Base-by-base conservation (phyloP, 1,284 basidiomycete species). In the Rhodotorula sp. region DNA sequence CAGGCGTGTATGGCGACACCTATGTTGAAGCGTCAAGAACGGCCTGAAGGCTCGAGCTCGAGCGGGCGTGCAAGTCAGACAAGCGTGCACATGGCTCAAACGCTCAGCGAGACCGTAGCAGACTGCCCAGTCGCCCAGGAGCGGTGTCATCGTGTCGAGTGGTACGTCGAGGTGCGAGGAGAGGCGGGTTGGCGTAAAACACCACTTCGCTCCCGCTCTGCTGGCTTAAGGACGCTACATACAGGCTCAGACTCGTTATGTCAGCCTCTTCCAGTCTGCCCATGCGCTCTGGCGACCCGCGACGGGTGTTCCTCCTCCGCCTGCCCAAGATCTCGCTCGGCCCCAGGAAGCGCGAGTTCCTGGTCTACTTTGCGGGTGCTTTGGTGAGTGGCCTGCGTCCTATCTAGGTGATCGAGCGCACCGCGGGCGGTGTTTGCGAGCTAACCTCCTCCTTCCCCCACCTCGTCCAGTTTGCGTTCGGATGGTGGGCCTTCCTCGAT, bases 401-500 rank as follows among this genome's bases (percentile, higher is more conserved):
- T 22, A 30, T 17, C 13, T 9, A 20, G 5, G 20, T 39, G 11
- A 3, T 8, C 30, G 24, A 44, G 13, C 3, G 39, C 39, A 44
- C 13, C 39, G 13, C 39, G 19, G 7, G 39, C 7, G 11, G 13
- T 13, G 39, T 44, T n/a, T 44, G 39, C 39, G 39, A 44, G n/a
- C 32, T 36, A 44, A 52, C 44, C 32, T 7, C 52, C 20, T 19
- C 22, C 9, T 36, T 27, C 20, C 24, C 19, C 24, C n/a, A 13
- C 44, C 44, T 10, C 19, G 56, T 15, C 39, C 77, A 92, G 92
- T 97, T 98, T 80, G 90, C 93, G 4, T 82, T 95, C 44, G 92
- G 92, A 32, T 93, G 90, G 82, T 98, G 94, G 91, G 86, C 91
- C n/a, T 93, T 98, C 81, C 84, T 98, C 70, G 95, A 98, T 77